These are phyloP conservation scores for Nothophoma quercina DNA, from an alignment of 2,329 filamentous ascomycete species.

Conservation along the genomic window DNA sequence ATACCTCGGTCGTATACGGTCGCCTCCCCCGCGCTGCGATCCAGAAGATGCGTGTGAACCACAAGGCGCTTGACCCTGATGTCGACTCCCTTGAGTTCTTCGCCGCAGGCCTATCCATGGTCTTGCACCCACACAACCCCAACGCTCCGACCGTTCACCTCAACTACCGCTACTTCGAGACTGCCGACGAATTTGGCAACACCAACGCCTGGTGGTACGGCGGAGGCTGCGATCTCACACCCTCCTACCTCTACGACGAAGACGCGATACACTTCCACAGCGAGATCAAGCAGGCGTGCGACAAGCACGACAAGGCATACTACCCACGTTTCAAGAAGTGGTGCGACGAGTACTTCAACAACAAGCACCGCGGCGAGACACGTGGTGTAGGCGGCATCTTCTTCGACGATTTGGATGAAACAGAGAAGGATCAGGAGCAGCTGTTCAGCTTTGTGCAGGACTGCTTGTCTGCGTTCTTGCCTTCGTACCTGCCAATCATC, in stretches of 20 bases:
- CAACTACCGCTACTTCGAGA: slow-evolving; percentile 99
- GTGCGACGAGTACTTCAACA: slow-evolving; percentile 97
- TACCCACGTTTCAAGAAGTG: slow-evolving; percentile 96
- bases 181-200: slow-evolving; percentile 80
- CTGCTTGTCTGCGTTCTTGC: slow-evolving; percentile 85
- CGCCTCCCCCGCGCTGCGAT: slow-evolving; percentile 87
- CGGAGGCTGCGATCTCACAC: slow-evolving; percentile 92
- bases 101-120: slow-evolving; percentile 89
- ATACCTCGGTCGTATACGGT: slow-evolving; percentile 94
- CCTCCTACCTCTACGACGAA: slow-evolving; percentile 93
- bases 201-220: slow-evolving; percentile 98
- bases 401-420: slow-evolving; percentile 94
- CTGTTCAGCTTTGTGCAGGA: slow-evolving; percentile 90
- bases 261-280: slow-evolving; percentile 97
- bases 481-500: slow-evolving; percentile 89
- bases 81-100: slow-evolving; percentile 93
- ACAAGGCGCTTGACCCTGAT: slow-evolving; percentile 83
- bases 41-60: slow-evolving; percentile 82
- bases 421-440: slow-evolving; percentile 85
- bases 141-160: slow-evolving; percentile 98
- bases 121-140: slow-evolving; percentile 91
- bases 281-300: slow-evolving; percentile 90
- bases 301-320: slow-evolving; percentile 90
- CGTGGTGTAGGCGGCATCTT: slow-evolving; percentile 96
- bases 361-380: slow-evolving; percentile 87